Evolutionary conservation across 192 early-diverging fungal genomes (phyloP), one percentile per base, ranked within the genome.

Genomic region (Umbelopsis isabellina): DNA sequence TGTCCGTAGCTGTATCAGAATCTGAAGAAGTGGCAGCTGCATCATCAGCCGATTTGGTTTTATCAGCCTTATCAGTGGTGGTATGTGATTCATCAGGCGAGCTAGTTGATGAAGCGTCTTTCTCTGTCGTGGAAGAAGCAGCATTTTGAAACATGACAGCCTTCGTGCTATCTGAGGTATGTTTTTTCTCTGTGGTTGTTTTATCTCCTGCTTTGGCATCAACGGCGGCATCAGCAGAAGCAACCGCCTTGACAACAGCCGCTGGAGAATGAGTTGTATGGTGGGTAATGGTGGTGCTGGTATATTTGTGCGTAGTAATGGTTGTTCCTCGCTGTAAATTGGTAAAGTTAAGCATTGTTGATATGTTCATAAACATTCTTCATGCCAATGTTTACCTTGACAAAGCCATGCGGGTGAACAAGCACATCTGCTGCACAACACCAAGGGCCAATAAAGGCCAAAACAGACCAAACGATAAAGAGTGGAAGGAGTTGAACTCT

Each of bases 401-500:
- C 13, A 16, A 61, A 61, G 55, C 55, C 55, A 53, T 53, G 51
- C 18, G 9, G 3, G 51, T 53, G 21, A 53, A 53, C 51, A 53
- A 53, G 21, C 21, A n/a, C 22, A 16, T 61, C 27, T 5, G 55
- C 55, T 22, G 55, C 55, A 35, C 27, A 61, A 2, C 27, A 11
- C 55, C 13, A 30, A 35, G 55, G 55, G 30, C 27, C 33, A 35
- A 61, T 61, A 25, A 61, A 11, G 16, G 30, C 55, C 55, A 61
- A 35, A 25, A 61, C 10, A 11, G 33, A n/a, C 27, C 55, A 61
- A 37, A 61, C 55, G 16, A 61, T 27, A 61, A 61, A 61, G 55
- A 61, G 27, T 35, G 55, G 55, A 61, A 61, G 27, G 55, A 61
- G 33, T 25, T 61, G 55, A n/a, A 61, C 55, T 61, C 30, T 61